These are phyloP conservation scores for Zymoseptoria crescenta DNA, from an alignment of 2,329 filamentous ascomycete species.

Conservation along the genomic window DNA sequence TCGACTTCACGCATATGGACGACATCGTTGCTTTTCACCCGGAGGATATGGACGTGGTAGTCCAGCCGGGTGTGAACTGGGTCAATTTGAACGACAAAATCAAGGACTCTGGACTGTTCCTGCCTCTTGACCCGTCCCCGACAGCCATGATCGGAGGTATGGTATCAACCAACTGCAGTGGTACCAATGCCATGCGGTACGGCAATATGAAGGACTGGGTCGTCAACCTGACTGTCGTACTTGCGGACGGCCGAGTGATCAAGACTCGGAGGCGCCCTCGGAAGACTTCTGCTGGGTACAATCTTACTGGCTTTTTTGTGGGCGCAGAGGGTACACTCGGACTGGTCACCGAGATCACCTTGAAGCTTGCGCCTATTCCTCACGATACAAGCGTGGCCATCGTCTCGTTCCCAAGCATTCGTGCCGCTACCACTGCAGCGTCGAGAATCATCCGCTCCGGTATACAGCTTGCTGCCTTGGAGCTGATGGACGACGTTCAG, in stretches of 20 bases:
- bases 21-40: constrained; percentile 69
- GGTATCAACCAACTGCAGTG: constrained; percentile 66
- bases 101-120: constrained; percentile 71
- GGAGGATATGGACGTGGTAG: constrained; percentile 85
- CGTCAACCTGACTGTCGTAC: constrained; percentile 71
- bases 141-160: constrained; percentile 71
- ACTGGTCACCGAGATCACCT: constrained; percentile 72
- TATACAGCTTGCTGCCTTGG: constrained; percentile 67
- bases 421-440: constrained; percentile 66
- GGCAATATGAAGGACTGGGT: constrained; percentile 88
- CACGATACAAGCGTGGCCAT: constrained; percentile 71
- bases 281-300: constrained; percentile 77
- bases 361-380: constrained; percentile 71
- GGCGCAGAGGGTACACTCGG: constrained; percentile 77
- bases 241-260: constrained; percentile 70
- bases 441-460: constrained; percentile 68
- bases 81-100: constrained; percentile 75
- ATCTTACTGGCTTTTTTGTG: constrained; percentile 71
- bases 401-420: constrained; percentile 69
- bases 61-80: constrained; percentile 89
- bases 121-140: constrained; percentile 80
- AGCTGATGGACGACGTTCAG: constrained; percentile 82
- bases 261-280: constrained; percentile 69
- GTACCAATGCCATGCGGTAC: constrained; percentile 64
- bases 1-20: constrained; percentile 87